Evolutionary conservation across 371 early-diverging fungal genomes (phyloP), one percentile per base, ranked within the genome.

Genomic region (Apophysomyces variabilis): DNA sequence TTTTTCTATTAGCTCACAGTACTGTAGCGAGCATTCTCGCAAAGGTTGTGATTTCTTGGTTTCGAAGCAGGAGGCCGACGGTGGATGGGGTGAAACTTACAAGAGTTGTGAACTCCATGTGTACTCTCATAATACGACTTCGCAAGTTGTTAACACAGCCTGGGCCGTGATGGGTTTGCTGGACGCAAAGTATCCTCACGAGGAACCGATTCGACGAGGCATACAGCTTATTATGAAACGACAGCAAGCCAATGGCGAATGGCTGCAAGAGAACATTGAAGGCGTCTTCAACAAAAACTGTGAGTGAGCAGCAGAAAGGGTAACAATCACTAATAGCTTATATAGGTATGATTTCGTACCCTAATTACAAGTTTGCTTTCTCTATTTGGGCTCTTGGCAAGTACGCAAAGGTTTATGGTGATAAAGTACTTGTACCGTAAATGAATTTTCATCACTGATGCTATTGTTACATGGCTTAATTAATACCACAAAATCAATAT

Each of bases 21-120:
- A 16, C 12, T 18, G 14, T 39, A 76, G 76, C 39, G 77, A 79
- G 7, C 57, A 73, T 63, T 65, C 80, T 66, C 78, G 79, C 63
- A 37, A 73, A 65, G 69, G 90, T 0, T 99, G 98, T 70, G 92
- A 95, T 21, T 97, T 97, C 75, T 67, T 98, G 64, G 74, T 95
- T 37, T 78, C 87, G 12, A 93, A 94, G 66, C 98, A 98, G 80
- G 82, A 85, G 62, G 77, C 58, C 5, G 99, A 99, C 68, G 99
- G 98, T 65, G 99, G 99, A 4, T 99, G 99, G 99, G 99, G 99
- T 58, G 99, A 99, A 73, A 81, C 89, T 7, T 99, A 95, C 83
- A 90, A 92, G 87, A 87, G 94, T 2, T 95, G 93, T 66, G 95
- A 93, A 67, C 67, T 69, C 43, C 87, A 81, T 67, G 85, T 72